Base-by-base conservation (phyloP, 768 basidiomycete genomes). In the Boletus vinaceobasis region DNA sequence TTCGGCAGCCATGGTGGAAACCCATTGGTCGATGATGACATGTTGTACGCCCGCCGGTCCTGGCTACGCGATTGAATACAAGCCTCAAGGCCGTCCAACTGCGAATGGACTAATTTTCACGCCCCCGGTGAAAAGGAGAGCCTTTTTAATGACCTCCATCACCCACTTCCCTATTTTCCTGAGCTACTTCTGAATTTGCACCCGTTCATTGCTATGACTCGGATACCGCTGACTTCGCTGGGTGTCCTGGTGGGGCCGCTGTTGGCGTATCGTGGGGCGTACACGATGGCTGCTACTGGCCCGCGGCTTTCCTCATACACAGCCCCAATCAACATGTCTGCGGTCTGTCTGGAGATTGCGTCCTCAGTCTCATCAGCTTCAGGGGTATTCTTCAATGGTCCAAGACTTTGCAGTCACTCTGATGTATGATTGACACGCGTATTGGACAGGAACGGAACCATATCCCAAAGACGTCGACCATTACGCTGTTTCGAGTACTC, bases 401-500 rank as follows among this genome's bases (percentile, higher is more conserved):
- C 19, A 49, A 49, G 15, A 10, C 29, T 38, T 43, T 29, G 36
- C 9, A 27, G 29, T n/a, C 17, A 39, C 21, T 27, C 7, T 45
- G 40, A 43, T 52, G 37, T 4, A 52, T 48, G 19, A 50, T 38
- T 65, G 54, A 65, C 44, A 44, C 17, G 35, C 27, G 36, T 37
- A 43, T 43, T 54, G 9, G 29, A 56, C 52, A 66, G 65, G 60
- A 26, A 65, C 50, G 7, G 60, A 52, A 13, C 33, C 52, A 5
- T 85, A 82, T 59, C 46, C 52, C 1, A 66, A 65, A 17, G 82
- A 79, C 56, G 73, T 80, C 15, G 46, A 60, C 6, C 80, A 84
- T 56, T 85, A 77, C 75, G 75, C 80, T 0, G 60, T 61, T 15
- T 79, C 80, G 11, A 83, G 80, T 56, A 65, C 73, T 1, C 75